Evolutionary conservation across 331 rosid genomes (phyloP).

Genomic region (Spiraea crenata): DNA sequence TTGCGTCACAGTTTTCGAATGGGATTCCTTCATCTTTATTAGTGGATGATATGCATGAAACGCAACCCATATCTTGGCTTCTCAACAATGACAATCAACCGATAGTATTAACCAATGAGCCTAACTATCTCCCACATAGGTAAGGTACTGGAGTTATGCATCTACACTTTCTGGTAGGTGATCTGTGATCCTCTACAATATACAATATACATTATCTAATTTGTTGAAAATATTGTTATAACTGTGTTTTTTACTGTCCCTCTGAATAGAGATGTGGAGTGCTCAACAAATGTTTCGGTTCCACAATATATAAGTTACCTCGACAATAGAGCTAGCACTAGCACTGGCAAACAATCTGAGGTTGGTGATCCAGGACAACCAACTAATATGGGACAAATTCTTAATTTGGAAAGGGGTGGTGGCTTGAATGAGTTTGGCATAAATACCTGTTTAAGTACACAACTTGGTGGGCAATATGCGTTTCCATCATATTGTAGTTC

Average conservation of each 20-base stretch:
- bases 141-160: conserved; percentile 28
- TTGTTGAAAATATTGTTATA: background rate
- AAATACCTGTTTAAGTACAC: conserved; percentile 43
- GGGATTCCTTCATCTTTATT: conserved; percentile 53
- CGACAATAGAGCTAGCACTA: conserved; percentile 26
- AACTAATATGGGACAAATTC: conserved; percentile 35
- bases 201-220: too few species aligned
- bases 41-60: conserved; percentile 59
- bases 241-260: conserved; percentile 16
- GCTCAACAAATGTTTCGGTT: conserved; percentile 45
- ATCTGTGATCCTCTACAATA: background rate
- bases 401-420: conserved; percentile 30
- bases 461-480: conserved; percentile 51
- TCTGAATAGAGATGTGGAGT: conserved; percentile 47
- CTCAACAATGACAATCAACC: conserved; percentile 46
- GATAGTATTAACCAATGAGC: conserved; percentile 43
- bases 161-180: background rate
- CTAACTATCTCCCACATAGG: conserved; percentile 54
- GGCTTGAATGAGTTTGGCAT: conserved; percentile 48
- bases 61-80: conserved; percentile 63
- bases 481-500: conserved; percentile 34
- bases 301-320: conserved; percentile 52
- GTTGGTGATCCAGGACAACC: conserved; percentile 47
- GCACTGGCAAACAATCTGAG: conserved; percentile 41
- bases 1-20: conserved; percentile 48